Base-by-base conservation (phyloP, 345 rosid genomes). In the Populus davidiana region DNA sequence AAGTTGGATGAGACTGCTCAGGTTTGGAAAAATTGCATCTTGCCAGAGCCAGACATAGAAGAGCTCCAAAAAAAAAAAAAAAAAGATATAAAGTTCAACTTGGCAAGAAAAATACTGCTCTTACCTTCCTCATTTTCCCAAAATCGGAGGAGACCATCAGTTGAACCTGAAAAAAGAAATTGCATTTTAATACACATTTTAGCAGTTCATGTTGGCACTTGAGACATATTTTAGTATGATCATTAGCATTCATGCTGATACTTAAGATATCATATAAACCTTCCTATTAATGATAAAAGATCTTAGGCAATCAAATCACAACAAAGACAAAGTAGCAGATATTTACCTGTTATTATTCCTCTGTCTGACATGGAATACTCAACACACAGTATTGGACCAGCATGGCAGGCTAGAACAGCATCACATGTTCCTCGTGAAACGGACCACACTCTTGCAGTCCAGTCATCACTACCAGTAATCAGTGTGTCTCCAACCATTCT, bases 401-500 rank as follows among this genome's bases (percentile, higher is more conserved):
- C 98, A 83, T 96, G 99, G 83, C 98, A 94, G 65, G 99, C 98
- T 59, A 96, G 89, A 77, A 96, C 97, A 47, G 94, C 91, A 73
- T 94, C 95, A 73, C 98, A 92, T 47, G 92, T 84, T 79, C 99
- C 99, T 81, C 88, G 88, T 71, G 97, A 88, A 81, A 96, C 90
- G 71, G 99, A 91, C 99, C 99, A 96, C 70, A 96, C 86, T 87
- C 99, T 89, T 69, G 99, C 99, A 2, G 99, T 96, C 99, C 99
- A 96, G 80, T 96, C 99, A 86, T 96, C 99, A 82, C 99, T 91
- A 68, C 98, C 99, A 50, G 98, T 96, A 75, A 96, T 81, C 80
- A 96, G 70, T 25, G 97, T 94, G 80, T 96, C 99, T 41, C 91
- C 97, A 38, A 90, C 97, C 99, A 96, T 96, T 88, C 98, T 88